Evolutionary conservation across 345 rosid genomes (phyloP).

Genomic region (Toxicodendron radicans): DNA sequence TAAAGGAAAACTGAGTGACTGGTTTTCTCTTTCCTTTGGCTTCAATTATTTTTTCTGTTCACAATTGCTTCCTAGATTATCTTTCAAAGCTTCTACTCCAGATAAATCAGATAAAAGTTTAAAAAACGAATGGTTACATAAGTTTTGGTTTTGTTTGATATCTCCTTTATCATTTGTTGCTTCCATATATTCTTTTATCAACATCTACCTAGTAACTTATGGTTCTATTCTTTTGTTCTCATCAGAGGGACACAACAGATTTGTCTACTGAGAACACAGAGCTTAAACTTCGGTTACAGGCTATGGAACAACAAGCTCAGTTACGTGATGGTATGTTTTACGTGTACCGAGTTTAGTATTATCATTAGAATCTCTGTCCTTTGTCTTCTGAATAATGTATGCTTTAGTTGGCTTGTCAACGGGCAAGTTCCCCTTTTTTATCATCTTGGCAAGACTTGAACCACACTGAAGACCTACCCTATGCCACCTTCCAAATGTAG

Average conservation of each 20-base stretch:
- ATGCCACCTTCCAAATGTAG: not conserved
- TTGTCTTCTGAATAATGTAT: not conserved
- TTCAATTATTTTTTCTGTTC: not conserved
- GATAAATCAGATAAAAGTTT: not conserved
- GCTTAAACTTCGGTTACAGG: slow-evolving; percentile 87
- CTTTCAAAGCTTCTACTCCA: slow-evolving; percentile 9
- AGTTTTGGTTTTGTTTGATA: slow-evolving; percentile 10
- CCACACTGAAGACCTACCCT: not conserved
- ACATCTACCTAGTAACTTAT: not conserved
- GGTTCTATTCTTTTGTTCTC: slow-evolving; percentile 25
- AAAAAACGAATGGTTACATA: not conserved
- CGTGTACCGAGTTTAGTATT: not conserved
- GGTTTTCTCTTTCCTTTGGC: not conserved
- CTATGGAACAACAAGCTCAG: slow-evolving; percentile 91
- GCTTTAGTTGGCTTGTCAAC: slow-evolving; percentile 1
- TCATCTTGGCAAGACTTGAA: slow-evolving; percentile 10
- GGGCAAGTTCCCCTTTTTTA: not conserved
- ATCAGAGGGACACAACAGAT: slow-evolving; percentile 84
- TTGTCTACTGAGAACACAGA: slow-evolving; percentile 83
- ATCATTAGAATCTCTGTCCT: not conserved
- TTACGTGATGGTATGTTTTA: slow-evolving; percentile 68
- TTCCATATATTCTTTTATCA: slow-evolving; percentile 3
- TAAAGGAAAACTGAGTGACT: not conserved
- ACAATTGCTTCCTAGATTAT: slow-evolving; percentile 4
- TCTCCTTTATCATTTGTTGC: slow-evolving; percentile 1